Base-by-base conservation (phyloP, 768 basidiomycete species). In the Strobilomyces echinocephalus region DNA sequence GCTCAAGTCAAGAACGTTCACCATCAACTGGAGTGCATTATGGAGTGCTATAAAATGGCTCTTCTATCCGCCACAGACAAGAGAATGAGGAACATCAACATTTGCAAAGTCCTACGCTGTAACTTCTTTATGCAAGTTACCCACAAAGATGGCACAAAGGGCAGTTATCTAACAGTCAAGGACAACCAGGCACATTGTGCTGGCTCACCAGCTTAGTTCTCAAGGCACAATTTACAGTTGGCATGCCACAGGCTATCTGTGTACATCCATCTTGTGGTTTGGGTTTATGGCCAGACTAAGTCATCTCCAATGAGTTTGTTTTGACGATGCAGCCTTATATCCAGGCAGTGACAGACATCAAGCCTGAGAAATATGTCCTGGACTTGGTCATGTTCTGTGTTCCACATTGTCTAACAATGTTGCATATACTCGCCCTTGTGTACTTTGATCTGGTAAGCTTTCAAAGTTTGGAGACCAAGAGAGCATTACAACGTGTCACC, bases 121-220 rank as follows among this genome's bases (percentile, higher is more conserved):
- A 95, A 94, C 1, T 99, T 90, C 79, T 99, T 97, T 74, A 97
- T 97, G 95, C 95, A 97, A 67, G 83, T 92, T 14, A 95, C 94
- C 9, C 93, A 97, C 70, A 90, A 91, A 69, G 93, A 95, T 66
- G 91, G 91, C 3, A 89, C 91, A 68, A 93, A 91, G 69, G 82
- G 85, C 4, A 80, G 77, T 50, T 98, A 99, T 66, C 56, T 87
- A 56, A 99, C 95, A 0, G 85, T 97, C 54, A 98, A 97, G 73
- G 95, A 98, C 68, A 90, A 95, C 60, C 95, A 97, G 75, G 89
- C 83, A 57, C 21, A 79, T 65, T n/a, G n/a, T n/a, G n/a, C 16
- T 30, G 16, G 11, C 24, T 8, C 31, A 14, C 46, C 31, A 1
- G 33, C 16, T 43, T 28, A 11, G 4, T 42, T 24, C 1, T 18